Base-by-base conservation (phyloP, 108 stramenopile species). In the Nitzschia sp. region DNA sequence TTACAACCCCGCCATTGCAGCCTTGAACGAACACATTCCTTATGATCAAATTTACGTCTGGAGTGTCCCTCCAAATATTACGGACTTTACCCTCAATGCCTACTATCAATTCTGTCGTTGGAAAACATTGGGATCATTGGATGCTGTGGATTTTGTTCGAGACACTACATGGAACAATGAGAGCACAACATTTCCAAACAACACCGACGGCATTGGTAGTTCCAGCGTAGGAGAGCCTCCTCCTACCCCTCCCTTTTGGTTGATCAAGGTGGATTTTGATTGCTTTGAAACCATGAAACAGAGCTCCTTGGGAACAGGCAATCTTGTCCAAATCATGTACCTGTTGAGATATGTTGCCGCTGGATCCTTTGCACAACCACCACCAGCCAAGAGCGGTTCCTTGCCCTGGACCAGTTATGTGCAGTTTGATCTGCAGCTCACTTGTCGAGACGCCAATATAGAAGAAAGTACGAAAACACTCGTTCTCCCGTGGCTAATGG, bases 241-340 rank as follows among this genome's bases (percentile, higher is more conserved):
- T 2, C 17, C 46, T 17, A 2, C 17, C 6, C 29, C 29, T 34
- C 29, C 29, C 1, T 34, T 34, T 34, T 34, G 29, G 17, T 48
- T 48, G 46, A 48, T 48, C 17, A 15, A 48, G 6, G 17, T 48
- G 46, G 17, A 48, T 6, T 48, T 48, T 15, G n/a, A 48, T 17
- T 48, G 46, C 46, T 15, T 2, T 6, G 46, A 48, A 15, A 48
- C 46, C 1, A 48, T 48, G 46, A 15, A 48, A 17, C 46, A 48
- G 46, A 17, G 46, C 6, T 5, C 17, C 14, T 5, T 48, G 46
- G 61, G 61, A 11, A 46, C 41, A 41, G 72, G 72, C 26, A 73
- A 73, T 25, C 53, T 26, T 58, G 59, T 61, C 34, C 26, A 52
- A 39, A 40, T 53, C n/a, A 29, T 70, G 14, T 60, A 70, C 51